A percentile compares a stretch with the other conserved stretches of the same genome.
These are phyloP conservation scores for Penicillium goetzii DNA, from an alignment of 495 filamentous ascomycete genomes.

Conservation along the genomic window DNA sequence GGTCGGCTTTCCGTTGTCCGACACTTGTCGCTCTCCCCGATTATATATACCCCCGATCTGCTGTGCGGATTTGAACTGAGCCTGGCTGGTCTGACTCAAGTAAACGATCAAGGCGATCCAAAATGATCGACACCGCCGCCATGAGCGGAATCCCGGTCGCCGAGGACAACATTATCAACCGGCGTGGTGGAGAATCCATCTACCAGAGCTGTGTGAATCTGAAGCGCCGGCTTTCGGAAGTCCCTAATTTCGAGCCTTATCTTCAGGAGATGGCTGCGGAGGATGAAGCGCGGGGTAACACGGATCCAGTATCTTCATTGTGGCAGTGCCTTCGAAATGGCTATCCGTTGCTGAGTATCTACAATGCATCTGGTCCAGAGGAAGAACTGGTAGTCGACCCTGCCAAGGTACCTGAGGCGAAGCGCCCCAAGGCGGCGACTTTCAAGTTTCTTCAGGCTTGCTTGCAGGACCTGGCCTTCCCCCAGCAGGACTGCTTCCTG, in stretches of 20 bases:
- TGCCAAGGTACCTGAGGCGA: conserved; percentile 60
- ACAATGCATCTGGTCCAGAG: conserved; percentile 76
- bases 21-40: conserved; percentile 35
- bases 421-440: conserved; percentile 68
- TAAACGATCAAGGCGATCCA: conserved; percentile 30
- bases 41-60: conserved; percentile 33
- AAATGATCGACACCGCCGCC: conserved; percentile 44
- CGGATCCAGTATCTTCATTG: conserved; percentile 85
- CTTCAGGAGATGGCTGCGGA: conserved; percentile 66
- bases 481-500: conserved; percentile 82
- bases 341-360: conserved; percentile 83
- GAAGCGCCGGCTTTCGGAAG: conserved; percentile 74
- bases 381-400: conserved; percentile 66
- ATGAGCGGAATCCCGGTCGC: conserved; percentile 64
- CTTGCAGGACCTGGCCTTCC: conserved; percentile 71
- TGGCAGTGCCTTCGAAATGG: conserved; percentile 89
- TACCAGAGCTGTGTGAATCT: conserved; percentile 93
- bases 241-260: conserved; percentile 79
- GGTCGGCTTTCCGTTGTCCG: conserved; percentile 36
- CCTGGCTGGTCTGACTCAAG: conserved; percentile 37
- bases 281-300: conserved; percentile 59
- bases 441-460: conserved; percentile 75
- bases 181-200: conserved; percentile 86
- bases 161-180: conserved; percentile 92
- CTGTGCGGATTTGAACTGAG: conserved; percentile 46